Conservation (phyloP, 2,329 filamentous ascomycete species). For the Xylaria sp. region DNA sequence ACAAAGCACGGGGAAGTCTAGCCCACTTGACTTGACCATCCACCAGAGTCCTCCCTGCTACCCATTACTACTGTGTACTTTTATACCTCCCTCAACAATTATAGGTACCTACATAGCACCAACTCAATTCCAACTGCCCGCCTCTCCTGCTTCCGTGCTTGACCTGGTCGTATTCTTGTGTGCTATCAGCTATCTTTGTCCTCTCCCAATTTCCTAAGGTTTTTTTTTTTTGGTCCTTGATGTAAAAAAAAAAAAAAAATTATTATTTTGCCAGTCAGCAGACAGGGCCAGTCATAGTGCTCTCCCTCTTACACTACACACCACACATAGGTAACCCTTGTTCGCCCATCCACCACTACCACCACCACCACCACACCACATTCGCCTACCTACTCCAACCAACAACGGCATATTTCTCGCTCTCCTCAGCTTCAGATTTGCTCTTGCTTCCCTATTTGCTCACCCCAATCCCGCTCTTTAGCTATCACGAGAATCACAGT, state of each 20-base stretch:
- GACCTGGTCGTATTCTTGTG: slow-evolving; percentile 34
- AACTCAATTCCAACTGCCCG: slow-evolving; percentile 25
- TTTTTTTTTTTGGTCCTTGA: slow-evolving; percentile 21
- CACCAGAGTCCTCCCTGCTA: neutral
- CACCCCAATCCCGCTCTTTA: slow-evolving; percentile 28
- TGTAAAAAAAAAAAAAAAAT: slow-evolving; percentile 39
- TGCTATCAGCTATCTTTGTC: slow-evolving; percentile 36
- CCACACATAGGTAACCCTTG: slow-evolving; percentile 36
- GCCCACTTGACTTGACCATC: slow-evolving; percentile 26
- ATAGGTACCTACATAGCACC: slow-evolving; percentile 26
- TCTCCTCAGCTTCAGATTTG: slow-evolving; percentile 42
- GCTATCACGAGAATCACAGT: slow-evolving; percentile 23
- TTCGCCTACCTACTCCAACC: slow-evolving; percentile 39
- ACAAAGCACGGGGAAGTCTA: slow-evolving; percentile 38
- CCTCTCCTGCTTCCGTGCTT: slow-evolving; percentile 24
- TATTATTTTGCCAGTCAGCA: slow-evolving; percentile 36
- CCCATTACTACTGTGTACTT: slow-evolving; percentile 27
- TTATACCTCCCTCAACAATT: slow-evolving; percentile 5
- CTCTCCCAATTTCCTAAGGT: slow-evolving; percentile 35
- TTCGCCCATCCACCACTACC: slow-evolving; percentile 39
- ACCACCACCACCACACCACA: slow-evolving; percentile 40
- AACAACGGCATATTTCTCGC: slow-evolving; percentile 42
- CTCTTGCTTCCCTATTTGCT: slow-evolving; percentile 34
- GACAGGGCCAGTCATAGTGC: slow-evolving; percentile 29
- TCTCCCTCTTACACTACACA: slow-evolving; percentile 36